A percentile compares a stretch with the other conserved stretches of the same genome.
Evolutionary conservation across 1,284 basidiomycete genomes (phyloP).

Genomic region (Coniferiporia sulphurascens): DNA sequence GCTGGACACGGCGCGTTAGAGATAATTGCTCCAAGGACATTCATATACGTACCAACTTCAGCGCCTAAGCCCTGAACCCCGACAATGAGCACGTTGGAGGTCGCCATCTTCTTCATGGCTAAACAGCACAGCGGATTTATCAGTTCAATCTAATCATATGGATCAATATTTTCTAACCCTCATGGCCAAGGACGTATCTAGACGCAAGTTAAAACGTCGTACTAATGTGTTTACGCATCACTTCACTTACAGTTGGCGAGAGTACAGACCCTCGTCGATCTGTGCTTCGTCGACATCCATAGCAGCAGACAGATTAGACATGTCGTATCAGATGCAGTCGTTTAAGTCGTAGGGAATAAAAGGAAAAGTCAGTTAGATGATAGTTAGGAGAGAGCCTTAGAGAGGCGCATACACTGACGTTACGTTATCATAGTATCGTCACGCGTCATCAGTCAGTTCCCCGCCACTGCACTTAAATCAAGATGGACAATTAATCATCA

Average conservation of each 20-base stretch:
- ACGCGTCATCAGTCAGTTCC: too few species aligned
- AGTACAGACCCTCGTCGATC: constrained; percentile 92
- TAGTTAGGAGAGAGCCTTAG: neutral
- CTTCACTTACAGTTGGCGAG: constrained; percentile 83
- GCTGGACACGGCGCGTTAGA: constrained; percentile 46
- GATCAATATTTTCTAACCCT: constrained; percentile 53
- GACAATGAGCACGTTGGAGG: constrained; percentile 92
- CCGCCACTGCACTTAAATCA: too few species aligned
- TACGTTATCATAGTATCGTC: too few species aligned
- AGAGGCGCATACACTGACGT: neutral
- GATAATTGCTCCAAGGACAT: constrained; percentile 1
- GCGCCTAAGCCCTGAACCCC: constrained; percentile 93
- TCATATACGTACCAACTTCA: constrained; percentile 75
- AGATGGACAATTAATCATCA: too few species aligned
- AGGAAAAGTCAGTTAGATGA: neutral
- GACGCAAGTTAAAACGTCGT: constrained; percentile 23
- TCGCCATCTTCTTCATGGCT: constrained; percentile 99
- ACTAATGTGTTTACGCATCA: constrained; percentile 17
- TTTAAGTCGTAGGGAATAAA: neutral
- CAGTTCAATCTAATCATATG: constrained; percentile 11
- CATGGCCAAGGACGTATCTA: constrained; percentile 94
- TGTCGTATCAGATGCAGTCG: constrained; percentile 24
- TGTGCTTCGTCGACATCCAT: constrained; percentile 84
- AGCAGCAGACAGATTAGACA: constrained; percentile 51
- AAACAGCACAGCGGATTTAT: constrained; percentile 11